phyloP scores from a whole-genome alignment of 176 grass and related monocot species.

The Oryza brachyantha region DNA sequence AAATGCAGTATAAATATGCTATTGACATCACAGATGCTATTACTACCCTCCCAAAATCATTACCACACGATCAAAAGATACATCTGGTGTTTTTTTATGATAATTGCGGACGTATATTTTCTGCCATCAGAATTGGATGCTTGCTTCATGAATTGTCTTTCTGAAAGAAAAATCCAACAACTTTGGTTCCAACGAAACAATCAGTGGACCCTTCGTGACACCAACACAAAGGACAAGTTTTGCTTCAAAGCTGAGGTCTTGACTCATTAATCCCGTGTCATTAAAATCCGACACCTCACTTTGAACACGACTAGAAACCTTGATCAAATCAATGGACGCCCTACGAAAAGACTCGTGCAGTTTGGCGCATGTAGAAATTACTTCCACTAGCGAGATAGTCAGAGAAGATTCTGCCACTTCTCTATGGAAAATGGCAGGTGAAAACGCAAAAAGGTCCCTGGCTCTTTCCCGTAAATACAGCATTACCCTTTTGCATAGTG shows the following conservation, averaged over 20 bases:
- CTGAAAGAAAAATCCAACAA: conserved; percentile 15
- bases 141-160: neutral
- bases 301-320: neutral
- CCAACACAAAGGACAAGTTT: neutral
- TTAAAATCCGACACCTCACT: conserved; percentile 36
- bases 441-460: neutral
- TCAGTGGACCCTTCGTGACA: neutral
- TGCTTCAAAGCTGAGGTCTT: neutral
- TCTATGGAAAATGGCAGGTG: neutral
- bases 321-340: neutral
- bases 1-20: neutral
- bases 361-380: neutral
- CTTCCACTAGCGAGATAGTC: neutral
- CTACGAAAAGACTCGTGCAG: neutral
- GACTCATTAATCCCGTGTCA: neutral
- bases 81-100: neutral
- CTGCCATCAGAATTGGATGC: neutral
- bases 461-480: neutral
- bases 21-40: neutral
- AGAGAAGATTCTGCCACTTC: neutral
- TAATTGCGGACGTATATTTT: neutral
- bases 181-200: conserved; percentile 6
- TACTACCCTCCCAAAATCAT: neutral
- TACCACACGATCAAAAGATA: neutral
- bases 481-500: neutral